A percentile compares a stretch with the other conserved stretches of the same genome.
Evolutionary conservation across 83 land plant species (phyloP).

Genomic region (Diphasiastrum complanatum): DNA sequence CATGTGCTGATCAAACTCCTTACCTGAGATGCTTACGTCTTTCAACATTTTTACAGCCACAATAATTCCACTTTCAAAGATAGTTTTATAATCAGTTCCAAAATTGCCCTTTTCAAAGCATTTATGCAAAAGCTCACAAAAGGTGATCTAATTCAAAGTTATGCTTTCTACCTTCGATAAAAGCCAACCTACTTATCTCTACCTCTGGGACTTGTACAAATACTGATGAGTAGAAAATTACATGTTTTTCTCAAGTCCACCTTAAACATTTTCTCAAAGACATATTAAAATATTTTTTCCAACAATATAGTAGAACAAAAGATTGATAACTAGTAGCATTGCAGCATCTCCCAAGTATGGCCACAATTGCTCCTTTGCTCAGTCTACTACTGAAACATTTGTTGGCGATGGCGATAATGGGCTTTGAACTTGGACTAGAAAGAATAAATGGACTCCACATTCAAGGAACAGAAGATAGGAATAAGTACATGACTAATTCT

Average conservation of each 20-base stretch:
- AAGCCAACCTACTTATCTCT: slow-evolving; percentile 65
- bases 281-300: slow-evolving; percentile 34
- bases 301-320: slow-evolving; percentile 50
- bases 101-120: slow-evolving; percentile 79
- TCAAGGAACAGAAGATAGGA: slow-evolving; percentile 26
- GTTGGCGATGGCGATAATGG: slow-evolving; percentile 8
- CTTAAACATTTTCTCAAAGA: slow-evolving; percentile 13
- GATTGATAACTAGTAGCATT: slow-evolving; percentile 40
- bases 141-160: slow-evolving; percentile 76
- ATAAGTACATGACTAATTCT: slow-evolving; percentile 13
- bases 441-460: slow-evolving; percentile 32
- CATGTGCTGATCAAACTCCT: slow-evolving; percentile 79
- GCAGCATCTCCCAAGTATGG: slow-evolving; percentile 58
- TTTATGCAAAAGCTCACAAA: slow-evolving; percentile 79
- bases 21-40: slow-evolving; percentile 63
- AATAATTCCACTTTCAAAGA: slow-evolving; percentile 61
- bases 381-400: slow-evolving; percentile 22
- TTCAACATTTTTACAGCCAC: slow-evolving; percentile 81
- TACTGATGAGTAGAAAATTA: slow-evolving; percentile 56
- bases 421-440: slow-evolving; percentile 42
- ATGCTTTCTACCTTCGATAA: slow-evolving; percentile 42
- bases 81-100: slow-evolving; percentile 83
- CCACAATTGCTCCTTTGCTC: slow-evolving; percentile 41
- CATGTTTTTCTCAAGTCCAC: slow-evolving; percentile 53
- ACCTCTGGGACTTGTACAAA: slow-evolving; percentile 20